Percentiles rank a stretch among this genome's conserved stretches.
Conservation (phyloP, 176 grass and related monocot species). For the Carex kokanica region DNA sequence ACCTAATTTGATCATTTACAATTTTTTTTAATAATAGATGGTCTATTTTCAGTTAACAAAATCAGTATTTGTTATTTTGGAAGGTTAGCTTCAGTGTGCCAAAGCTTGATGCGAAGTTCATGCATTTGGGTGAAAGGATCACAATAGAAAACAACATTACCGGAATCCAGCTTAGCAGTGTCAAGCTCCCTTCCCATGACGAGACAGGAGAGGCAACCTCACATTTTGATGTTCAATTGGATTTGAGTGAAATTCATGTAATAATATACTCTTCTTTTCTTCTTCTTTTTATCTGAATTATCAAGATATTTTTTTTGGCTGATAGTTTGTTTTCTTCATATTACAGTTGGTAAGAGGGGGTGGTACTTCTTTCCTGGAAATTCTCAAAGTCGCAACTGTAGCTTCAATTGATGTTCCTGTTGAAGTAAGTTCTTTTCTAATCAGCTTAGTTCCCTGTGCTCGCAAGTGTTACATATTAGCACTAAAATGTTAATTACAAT, state of each 20-base stretch:
- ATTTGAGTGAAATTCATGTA: too few species aligned
- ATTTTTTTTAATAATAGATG: not conserved
- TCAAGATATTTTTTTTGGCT: conserved; percentile 24
- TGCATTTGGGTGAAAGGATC: too few species aligned
- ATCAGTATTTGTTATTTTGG: conserved; percentile 67
- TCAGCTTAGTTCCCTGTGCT: not conserved
- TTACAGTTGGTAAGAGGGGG: conserved; percentile 88
- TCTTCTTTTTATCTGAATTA: too few species aligned
- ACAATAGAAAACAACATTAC: too few species aligned
- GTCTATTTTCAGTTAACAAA: conserved; percentile 39
- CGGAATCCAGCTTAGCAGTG: too few species aligned
- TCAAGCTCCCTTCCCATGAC: too few species aligned
- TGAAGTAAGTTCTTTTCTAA: conserved; percentile 57
- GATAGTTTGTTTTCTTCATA: conserved; percentile 20
- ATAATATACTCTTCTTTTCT: too few species aligned
- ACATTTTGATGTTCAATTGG: too few species aligned
- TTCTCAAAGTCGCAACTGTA: conserved; percentile 75
- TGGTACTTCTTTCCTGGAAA: conserved; percentile 76
- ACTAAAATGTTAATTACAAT: not conserved
- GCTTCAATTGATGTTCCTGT: conserved; percentile 78
- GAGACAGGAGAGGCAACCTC: too few species aligned
- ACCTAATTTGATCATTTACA: conserved; percentile 5
- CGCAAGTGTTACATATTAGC: not conserved
- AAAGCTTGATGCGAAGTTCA: too few species aligned
- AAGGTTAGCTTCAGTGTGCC: too few species aligned